Conservation (phyloP, 1,139 yeast genomes). For the Suhomyces ambrosiae region DNA sequence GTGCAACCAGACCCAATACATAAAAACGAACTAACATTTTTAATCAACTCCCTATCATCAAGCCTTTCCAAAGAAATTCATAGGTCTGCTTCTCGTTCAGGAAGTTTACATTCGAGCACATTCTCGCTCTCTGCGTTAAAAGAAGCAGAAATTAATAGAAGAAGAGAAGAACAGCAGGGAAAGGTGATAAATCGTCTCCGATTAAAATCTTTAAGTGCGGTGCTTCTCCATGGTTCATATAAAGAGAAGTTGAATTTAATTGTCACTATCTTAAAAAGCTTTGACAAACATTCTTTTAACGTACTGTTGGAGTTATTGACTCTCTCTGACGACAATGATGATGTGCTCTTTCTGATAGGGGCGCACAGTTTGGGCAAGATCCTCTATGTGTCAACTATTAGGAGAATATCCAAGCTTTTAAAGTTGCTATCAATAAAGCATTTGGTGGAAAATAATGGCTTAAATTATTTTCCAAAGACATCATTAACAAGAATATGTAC, state of each 20-base stretch:
- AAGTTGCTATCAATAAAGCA: slow-evolving; percentile 25
- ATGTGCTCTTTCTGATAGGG: slow-evolving; percentile 17
- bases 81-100: slow-evolving; percentile 27
- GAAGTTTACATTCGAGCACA: slow-evolving; percentile 28
- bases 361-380: slow-evolving; percentile 24
- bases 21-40: slow-evolving; percentile 25
- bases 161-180: slow-evolving; percentile 10
- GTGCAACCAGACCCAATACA: slow-evolving; percentile 22
- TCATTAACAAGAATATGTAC: slow-evolving; percentile 16
- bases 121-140: slow-evolving; percentile 20
- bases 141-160: slow-evolving; percentile 16
- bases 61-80: slow-evolving; percentile 31
- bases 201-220: slow-evolving; percentile 27
- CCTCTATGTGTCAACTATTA: slow-evolving; percentile 20
- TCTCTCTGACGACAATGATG: slow-evolving; percentile 13
- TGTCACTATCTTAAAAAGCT: slow-evolving; percentile 24
- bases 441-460: slow-evolving; percentile 21
- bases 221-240: slow-evolving; percentile 35
- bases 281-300: slow-evolving; percentile 5
- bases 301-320: slow-evolving; percentile 4
- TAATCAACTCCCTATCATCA: slow-evolving; percentile 25
- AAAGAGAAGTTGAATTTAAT: slow-evolving; percentile 33
- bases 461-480: slow-evolving; percentile 19
- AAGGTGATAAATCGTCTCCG: slow-evolving; percentile 16
- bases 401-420: slow-evolving; percentile 21